These are phyloP conservation scores for Meira nashicola DNA, from an alignment of 1,284 basidiomycete species.

Conservation along the genomic window DNA sequence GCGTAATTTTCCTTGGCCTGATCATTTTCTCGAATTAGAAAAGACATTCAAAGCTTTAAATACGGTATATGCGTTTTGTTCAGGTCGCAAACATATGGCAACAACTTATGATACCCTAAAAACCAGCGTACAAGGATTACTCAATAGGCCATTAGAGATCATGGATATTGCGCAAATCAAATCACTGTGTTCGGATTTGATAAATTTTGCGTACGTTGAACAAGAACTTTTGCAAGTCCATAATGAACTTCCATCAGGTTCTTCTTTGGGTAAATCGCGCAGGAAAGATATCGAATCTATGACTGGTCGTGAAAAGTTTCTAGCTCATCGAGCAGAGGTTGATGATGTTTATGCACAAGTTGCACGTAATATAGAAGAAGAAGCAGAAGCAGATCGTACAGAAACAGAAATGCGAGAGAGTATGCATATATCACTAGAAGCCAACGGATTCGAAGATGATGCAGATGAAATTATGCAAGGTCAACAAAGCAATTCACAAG, in stretches of 20 bases:
- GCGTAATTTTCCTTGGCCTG: conserved; percentile 47
- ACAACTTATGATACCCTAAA: conserved; percentile 73
- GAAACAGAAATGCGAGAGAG: neutral
- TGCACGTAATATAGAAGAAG: neutral
- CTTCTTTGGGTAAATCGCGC: neutral
- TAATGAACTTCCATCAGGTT: conserved; percentile 39
- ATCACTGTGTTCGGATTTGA: conserved; percentile 74
- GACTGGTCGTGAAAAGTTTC: conserved; percentile 1
- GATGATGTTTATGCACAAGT: neutral
- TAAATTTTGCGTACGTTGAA: conserved; percentile 78
- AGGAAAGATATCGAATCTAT: neutral
- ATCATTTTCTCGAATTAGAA: conserved; percentile 53
- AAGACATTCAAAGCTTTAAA: conserved; percentile 69
- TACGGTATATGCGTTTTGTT: conserved; percentile 81
- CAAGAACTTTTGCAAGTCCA: conserved; percentile 64
- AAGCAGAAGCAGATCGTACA: neutral
- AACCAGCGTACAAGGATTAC: conserved; percentile 69
- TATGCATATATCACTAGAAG: neutral
- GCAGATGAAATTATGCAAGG: neutral
- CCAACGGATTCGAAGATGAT: conserved; percentile 7
- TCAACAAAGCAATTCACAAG: neutral
- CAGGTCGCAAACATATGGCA: conserved; percentile 74
- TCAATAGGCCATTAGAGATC: conserved; percentile 73
- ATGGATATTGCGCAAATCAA: conserved; percentile 77
- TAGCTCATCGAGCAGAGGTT: conserved; percentile 3